phyloP scores from a whole-genome alignment of 768 basidiomycete genomes.

The Cytidiella melzeri region DNA sequence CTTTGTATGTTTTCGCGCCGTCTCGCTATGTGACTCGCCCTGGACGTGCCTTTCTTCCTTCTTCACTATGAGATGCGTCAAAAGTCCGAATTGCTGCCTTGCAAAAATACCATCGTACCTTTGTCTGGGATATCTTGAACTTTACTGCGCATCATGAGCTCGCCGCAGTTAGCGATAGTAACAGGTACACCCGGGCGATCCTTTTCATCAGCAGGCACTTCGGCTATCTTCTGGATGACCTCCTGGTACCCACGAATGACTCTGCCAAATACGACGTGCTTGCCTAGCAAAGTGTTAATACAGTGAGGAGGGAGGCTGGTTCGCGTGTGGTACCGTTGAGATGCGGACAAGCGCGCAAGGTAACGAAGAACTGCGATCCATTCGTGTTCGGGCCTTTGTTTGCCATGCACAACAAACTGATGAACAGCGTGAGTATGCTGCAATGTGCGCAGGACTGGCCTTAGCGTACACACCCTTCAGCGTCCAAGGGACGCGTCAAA shows the following conservation, averaged over 20 bases:
- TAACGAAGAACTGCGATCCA: constrained; percentile 83
- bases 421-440: no score
- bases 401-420: constrained; percentile 83
- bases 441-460: no score
- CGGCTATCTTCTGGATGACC: constrained; percentile 52
- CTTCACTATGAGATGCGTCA: neutral
- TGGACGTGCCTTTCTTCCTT: neutral
- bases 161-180: constrained; percentile 72
- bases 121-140: neutral
- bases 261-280: constrained; percentile 47
- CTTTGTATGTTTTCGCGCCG: constrained; percentile 1
- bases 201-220: constrained; percentile 67
- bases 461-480: constrained; percentile 54
- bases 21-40: constrained; percentile 6
- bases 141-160: constrained; percentile 64
- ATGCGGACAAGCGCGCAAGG: constrained; percentile 69
- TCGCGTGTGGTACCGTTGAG: constrained; percentile 49
- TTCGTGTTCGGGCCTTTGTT: constrained; percentile 84
- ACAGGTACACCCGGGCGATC: constrained; percentile 67
- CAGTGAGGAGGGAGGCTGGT: neutral
- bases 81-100: no score
- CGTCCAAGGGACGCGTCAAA: constrained; percentile 53
- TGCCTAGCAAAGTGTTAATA: constrained; percentile 32
- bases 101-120: neutral
- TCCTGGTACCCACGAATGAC: constrained; percentile 57